These are phyloP conservation scores for Penicillium decumbens DNA, from an alignment of 2,329 filamentous ascomycete species.

Conservation along the genomic window DNA sequence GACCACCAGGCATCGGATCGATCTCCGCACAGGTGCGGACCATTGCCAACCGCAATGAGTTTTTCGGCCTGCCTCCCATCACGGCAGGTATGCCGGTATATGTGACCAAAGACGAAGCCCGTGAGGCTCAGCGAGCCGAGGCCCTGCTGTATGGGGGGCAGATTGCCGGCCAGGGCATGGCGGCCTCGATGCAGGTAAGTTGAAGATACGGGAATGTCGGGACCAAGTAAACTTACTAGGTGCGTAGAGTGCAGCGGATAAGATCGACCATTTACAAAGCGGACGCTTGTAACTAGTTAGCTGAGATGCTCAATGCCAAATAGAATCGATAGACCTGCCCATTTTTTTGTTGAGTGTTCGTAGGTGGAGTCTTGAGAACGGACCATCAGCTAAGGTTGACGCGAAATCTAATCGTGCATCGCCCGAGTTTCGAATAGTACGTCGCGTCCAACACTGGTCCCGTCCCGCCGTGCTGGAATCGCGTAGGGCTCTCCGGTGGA, in stretches of 20 bases:
- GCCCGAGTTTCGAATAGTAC: not conserved
- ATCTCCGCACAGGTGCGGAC: constrained; percentile 31
- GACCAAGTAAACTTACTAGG: not conserved
- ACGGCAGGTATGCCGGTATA: constrained; percentile 21
- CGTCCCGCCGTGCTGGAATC: constrained; percentile 2
- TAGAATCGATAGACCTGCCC: not conserved
- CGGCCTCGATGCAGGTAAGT: constrained; percentile 35
- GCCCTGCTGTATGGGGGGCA: constrained; percentile 29
- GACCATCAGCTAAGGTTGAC: not conserved
- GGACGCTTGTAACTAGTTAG: constrained; percentile 6
- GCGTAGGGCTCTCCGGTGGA: not conserved
- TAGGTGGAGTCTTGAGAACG: not conserved
- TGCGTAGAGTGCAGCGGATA: constrained; percentile 33
- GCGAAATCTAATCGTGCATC: not conserved
- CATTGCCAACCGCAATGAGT: constrained; percentile 34
- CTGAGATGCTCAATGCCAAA: not conserved
- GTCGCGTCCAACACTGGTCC: not conserved
- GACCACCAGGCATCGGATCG: constrained; percentile 28
- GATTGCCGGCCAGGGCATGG: constrained; percentile 30
- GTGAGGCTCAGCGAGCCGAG: constrained; percentile 29
- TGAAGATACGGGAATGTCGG: not conserved
- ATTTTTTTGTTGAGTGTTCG: not conserved
- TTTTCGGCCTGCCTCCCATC: constrained; percentile 24
- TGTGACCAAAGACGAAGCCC: constrained; percentile 33
- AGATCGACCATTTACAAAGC: constrained; percentile 26